phyloP scores from a whole-genome alignment of 495 filamentous ascomycete genomes.

The Hyaloscypha hepaticicola region DNA sequence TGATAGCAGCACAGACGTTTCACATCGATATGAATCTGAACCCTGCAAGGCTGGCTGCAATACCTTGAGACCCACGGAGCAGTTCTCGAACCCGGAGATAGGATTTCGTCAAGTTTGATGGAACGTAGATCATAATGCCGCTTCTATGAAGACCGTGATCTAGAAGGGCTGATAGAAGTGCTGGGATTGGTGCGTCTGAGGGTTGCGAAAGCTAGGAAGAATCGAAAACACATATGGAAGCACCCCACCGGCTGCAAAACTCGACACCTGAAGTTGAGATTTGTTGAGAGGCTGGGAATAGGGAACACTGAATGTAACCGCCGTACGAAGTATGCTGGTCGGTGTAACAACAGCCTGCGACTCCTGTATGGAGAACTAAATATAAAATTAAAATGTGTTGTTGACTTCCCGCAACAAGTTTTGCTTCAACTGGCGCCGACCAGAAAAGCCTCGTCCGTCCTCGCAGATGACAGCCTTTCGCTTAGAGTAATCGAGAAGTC shows the following conservation, averaged over 20 bases:
- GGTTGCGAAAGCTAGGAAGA: not conserved
- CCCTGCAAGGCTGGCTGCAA: not conserved
- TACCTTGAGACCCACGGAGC: not conserved
- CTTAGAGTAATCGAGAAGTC: not conserved
- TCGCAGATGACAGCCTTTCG: not conserved
- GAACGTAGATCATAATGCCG: not conserved
- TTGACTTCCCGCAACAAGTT: not conserved
- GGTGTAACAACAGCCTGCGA: not conserved
- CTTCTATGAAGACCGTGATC: not conserved
- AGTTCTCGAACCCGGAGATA: not conserved
- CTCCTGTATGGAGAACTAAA: not conserved
- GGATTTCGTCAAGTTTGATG: not conserved
- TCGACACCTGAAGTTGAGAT: not conserved
- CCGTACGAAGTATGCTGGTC: too few relatives aligned
- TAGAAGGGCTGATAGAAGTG: not conserved
- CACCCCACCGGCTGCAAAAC: not conserved
- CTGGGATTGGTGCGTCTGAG: not conserved
- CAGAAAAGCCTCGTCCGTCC: not conserved
- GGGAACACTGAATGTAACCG: not conserved
- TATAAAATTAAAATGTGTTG: not conserved
- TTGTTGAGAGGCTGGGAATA: not conserved
- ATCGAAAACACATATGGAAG: not conserved
- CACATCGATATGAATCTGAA: conserved; percentile 6
- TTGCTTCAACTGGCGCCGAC: not conserved
- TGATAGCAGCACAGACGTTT: conserved; percentile 12